phyloP scores from a whole-genome alignment of 2,329 filamentous ascomycete genomes.

The Fulvia fulva region DNA sequence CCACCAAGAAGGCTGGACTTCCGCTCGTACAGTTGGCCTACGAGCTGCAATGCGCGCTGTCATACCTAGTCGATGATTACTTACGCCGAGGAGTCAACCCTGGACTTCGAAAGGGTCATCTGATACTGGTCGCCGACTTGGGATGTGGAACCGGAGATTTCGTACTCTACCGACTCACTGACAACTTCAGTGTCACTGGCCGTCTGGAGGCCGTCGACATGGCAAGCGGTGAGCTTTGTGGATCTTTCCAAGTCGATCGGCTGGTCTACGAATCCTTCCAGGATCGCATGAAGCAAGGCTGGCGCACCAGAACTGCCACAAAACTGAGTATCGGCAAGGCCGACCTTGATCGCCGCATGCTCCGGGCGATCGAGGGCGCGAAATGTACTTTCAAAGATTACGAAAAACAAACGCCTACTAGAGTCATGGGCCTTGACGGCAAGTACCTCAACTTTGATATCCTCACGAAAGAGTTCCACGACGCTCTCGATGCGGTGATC shows the following conservation, averaged over 20 bases:
- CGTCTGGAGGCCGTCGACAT: slow-evolving; percentile 6
- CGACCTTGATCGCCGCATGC: slow-evolving; percentile 7
- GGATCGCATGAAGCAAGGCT: neutral
- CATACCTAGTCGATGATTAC: slow-evolving; percentile 12
- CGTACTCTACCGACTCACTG: slow-evolving; percentile 1
- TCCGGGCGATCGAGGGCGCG: slow-evolving; percentile 5
- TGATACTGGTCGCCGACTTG: slow-evolving; percentile 8
- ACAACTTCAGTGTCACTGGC: slow-evolving; percentile 4
- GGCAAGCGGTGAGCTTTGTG: slow-evolving; percentile 11
- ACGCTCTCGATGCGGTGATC: slow-evolving; percentile 9
- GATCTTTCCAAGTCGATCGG: slow-evolving; percentile 10
- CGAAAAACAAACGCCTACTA: too few species aligned
- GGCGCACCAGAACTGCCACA: neutral
- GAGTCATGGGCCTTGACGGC: neutral
- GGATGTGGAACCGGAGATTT: slow-evolving; percentile 13
- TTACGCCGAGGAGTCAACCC: neutral
- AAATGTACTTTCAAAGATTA: slow-evolving; percentile 1
- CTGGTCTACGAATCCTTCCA: slow-evolving; percentile 1
- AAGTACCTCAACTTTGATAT: neutral
- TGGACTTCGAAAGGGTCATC: too few species aligned
- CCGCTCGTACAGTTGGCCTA: slow-evolving; percentile 6
- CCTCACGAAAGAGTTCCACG: neutral
- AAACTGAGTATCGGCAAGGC: slow-evolving; percentile 1
- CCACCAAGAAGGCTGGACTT: slow-evolving; percentile 12
- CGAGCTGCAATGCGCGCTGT: slow-evolving; percentile 16